A percentile compares a stretch with the other conserved stretches of the same genome.
Evolutionary conservation across 345 rosid genomes (phyloP).

Genomic region (Aethionema arabicum): DNA sequence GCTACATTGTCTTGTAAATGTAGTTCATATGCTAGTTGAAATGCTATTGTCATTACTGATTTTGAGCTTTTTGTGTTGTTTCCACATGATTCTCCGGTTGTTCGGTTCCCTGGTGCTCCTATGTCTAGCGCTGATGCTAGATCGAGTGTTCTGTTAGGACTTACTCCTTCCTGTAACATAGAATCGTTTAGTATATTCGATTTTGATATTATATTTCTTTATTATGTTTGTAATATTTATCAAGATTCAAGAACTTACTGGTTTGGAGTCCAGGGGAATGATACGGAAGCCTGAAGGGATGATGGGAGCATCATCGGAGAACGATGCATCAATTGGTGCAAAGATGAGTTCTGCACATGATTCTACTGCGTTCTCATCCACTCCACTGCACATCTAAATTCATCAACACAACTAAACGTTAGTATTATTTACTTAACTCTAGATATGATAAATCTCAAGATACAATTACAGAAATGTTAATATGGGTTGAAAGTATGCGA

Average conservation of each 20-base stretch:
- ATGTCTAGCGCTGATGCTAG: slow-evolving; percentile 92
- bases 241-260: slow-evolving; percentile 42
- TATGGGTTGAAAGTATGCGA: no score
- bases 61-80: slow-evolving; percentile 54
- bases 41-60: slow-evolving; percentile 96
- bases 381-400: slow-evolving; percentile 85
- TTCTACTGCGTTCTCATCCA: slow-evolving; percentile 84
- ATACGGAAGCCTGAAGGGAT: slow-evolving; percentile 97
- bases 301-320: slow-evolving; percentile 93
- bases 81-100: slow-evolving; percentile 56
- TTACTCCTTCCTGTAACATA: slow-evolving; percentile 60
- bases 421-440: no score
- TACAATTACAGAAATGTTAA: no score
- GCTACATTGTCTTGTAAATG: slow-evolving; percentile 90
- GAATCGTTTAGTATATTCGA: slow-evolving; percentile 3
- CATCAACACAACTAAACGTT: not conserved
- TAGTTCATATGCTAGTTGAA: slow-evolving; percentile 83
- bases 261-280: slow-evolving; percentile 80
- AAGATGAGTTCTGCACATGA: slow-evolving; percentile 84
- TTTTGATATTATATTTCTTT: not conserved
- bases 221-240: not conserved
- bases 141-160: slow-evolving; percentile 93
- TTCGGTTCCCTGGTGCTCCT: slow-evolving; percentile 56
- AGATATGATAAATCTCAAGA: no score
- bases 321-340: slow-evolving; percentile 96